phyloP scores from a whole-genome alignment of 495 filamentous ascomycete species.

The Pseudotulostoma volvatum region DNA sequence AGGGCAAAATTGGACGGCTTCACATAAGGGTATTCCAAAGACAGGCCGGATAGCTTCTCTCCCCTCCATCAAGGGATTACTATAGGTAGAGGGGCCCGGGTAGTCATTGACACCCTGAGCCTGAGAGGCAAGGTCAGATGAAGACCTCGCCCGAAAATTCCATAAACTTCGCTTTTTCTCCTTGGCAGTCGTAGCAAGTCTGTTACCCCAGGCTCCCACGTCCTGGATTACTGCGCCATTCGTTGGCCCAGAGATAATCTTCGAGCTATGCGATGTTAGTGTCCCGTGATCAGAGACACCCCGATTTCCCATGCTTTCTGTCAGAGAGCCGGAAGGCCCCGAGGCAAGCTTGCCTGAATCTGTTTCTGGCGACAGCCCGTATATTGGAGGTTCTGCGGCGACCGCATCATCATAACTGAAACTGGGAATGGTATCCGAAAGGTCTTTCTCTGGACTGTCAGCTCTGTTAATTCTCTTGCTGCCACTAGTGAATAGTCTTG shows the following conservation, averaged over 20 bases:
- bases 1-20: constrained; percentile 67
- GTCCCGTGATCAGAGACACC: constrained; percentile 8
- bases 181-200: constrained; percentile 40
- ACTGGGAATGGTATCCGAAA: constrained; percentile 45
- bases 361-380: constrained; percentile 35
- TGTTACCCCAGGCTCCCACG: constrained; percentile 75
- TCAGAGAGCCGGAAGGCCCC: constrained; percentile 13
- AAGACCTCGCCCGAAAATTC: constrained; percentile 61
- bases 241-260: constrained; percentile 70
- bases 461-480: constrained; percentile 31
- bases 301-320: constrained; percentile 16
- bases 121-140: constrained; percentile 37
- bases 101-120: constrained; percentile 22
- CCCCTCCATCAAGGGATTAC: constrained; percentile 28
- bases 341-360: constrained; percentile 20
- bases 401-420: constrained; percentile 75
- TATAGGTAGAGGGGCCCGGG: constrained; percentile 17
- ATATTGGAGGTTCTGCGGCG: constrained; percentile 50
- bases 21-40: constrained; percentile 73
- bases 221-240: constrained; percentile 79
- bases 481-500: constrained; percentile 14
- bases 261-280: constrained; percentile 25
- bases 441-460: constrained; percentile 24
- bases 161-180: constrained; percentile 92
- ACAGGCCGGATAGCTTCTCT: constrained; percentile 50